Conservation (phyloP, 2,329 filamentous ascomycete species). For the Penicillium sp. region DNA sequence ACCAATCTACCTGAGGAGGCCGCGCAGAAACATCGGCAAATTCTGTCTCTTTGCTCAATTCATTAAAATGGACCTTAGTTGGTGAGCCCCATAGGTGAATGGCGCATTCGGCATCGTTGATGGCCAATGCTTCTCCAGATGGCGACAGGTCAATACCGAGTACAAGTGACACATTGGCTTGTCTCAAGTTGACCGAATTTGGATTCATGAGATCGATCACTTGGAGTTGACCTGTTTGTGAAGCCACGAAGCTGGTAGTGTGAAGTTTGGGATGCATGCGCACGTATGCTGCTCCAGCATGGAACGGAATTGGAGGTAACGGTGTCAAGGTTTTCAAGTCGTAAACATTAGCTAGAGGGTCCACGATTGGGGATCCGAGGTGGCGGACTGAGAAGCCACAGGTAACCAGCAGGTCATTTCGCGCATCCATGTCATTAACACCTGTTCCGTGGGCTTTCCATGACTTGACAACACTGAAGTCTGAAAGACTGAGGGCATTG, state of each 20-base stretch:
- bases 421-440: slow-evolving; percentile 96
- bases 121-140: slow-evolving; percentile 79
- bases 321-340: slow-evolving; percentile 88
- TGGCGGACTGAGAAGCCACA: slow-evolving; percentile 89
- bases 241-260: slow-evolving; percentile 90
- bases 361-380: slow-evolving; percentile 75
- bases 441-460: slow-evolving; percentile 89
- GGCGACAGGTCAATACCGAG: slow-evolving; percentile 81
- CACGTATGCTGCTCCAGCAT: slow-evolving; percentile 88
- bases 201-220: slow-evolving; percentile 95
- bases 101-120: slow-evolving; percentile 74
- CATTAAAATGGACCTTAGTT: slow-evolving; percentile 80
- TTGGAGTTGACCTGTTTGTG: slow-evolving; percentile 89
- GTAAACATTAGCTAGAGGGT: slow-evolving; percentile 92
- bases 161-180: slow-evolving; percentile 76
- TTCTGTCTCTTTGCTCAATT: slow-evolving; percentile 74
- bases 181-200: slow-evolving; percentile 79
- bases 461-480: slow-evolving; percentile 73
- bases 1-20: slow-evolving; percentile 66
- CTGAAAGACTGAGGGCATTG: slow-evolving; percentile 79
- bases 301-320: slow-evolving; percentile 86
- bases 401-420: slow-evolving; percentile 91
- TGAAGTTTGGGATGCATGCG: slow-evolving; percentile 95
- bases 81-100: slow-evolving; percentile 89
- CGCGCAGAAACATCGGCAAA: slow-evolving; percentile 69